Evolutionary conservation across 352 stramenopile genomes (phyloP), one percentile per base, ranked within the genome.

Genomic region (Phytopythium boreale): DNA sequence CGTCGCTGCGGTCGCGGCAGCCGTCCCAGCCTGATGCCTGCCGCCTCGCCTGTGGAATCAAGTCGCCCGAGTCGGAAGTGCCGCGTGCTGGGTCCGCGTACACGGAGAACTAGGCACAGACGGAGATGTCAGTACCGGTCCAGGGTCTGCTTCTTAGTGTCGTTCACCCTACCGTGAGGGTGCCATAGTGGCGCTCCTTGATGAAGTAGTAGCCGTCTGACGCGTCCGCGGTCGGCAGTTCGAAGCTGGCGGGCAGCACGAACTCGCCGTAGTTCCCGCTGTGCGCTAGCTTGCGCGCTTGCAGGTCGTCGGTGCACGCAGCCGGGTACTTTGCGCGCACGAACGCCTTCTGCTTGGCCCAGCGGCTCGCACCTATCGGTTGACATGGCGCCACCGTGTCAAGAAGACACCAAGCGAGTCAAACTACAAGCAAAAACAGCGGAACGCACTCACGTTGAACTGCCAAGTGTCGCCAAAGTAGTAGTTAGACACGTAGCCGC

Each of bases 401-500:
- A 36, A 36, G 4, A 36, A 36, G 31, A 36, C 8, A 8, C 31
- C 31, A 36, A 36, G 31, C 31, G 31, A 36, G 31, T 8, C 31
- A 36, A 36, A 36, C 31, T 8, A 36, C 31, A 24, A 49, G 11
- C 34, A 24, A 26, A 6, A 8, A n/a, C 7, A 26, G 56, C 43
- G 31, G 3, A 24, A 77, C 66, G 71, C 82, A 74, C 87, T 95
- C 43, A 95, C 95, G 74, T 98, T 98, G 78, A 96, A 98, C 67
- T 98, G 89, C 97, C 97, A 99, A 20, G 92, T 97, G 68, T 98
- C 96, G 49, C 97, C 85, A 68, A 96, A 98, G 71, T 97, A 93
- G 66, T 95, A 88, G 63, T 98, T 98, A 67, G 92, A 86, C 44
- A 91, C 71, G 71, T 97, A 98, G 0, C 96, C 96, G 17, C 96